A percentile compares a stretch with the other conserved stretches of the same genome.
phyloP scores from a whole-genome alignment of 2,329 filamentous ascomycete genomes.

The Aspergillus sp. region DNA sequence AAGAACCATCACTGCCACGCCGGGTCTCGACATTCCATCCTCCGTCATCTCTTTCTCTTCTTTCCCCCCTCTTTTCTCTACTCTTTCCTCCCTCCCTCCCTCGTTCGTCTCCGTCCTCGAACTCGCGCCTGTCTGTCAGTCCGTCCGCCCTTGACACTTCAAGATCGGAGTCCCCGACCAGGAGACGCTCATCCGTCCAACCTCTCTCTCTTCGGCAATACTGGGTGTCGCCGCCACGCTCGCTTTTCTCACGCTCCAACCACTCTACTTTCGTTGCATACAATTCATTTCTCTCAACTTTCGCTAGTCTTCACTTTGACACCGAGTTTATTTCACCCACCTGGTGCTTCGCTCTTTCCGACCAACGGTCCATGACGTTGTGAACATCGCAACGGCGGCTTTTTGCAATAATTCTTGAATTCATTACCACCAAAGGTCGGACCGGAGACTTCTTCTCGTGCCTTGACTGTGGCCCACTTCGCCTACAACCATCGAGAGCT shows the following conservation, averaged over 20 bases:
- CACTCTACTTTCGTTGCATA: slow-evolving; percentile 18
- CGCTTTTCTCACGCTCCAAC: slow-evolving; percentile 24
- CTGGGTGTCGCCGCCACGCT: slow-evolving; percentile 36
- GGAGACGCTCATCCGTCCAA: slow-evolving; percentile 8
- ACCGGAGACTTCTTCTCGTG: slow-evolving; percentile 6
- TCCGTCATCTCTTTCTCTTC: slow-evolving; percentile 4
- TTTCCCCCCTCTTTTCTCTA: slow-evolving; percentile 6
- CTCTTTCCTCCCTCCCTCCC: slow-evolving; percentile 6
- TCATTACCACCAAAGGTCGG: slow-evolving; percentile 3
- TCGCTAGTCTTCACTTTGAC: slow-evolving; percentile 14
- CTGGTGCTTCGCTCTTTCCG: slow-evolving; percentile 16
- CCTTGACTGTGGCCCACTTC: slow-evolving; percentile 11
- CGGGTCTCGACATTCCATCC: slow-evolving; percentile 3
- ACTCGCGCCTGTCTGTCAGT: not conserved
- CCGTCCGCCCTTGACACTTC: slow-evolving; percentile 1
- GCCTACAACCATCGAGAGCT: slow-evolving; percentile 12
- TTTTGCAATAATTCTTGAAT: slow-evolving; percentile 9
- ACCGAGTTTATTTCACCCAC: slow-evolving; percentile 17
- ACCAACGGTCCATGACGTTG: slow-evolving; percentile 22
- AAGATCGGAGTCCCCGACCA: slow-evolving; percentile 6
- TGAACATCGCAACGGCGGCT: slow-evolving; percentile 17
- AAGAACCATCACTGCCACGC: slow-evolving; percentile 12
- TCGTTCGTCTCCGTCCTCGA: slow-evolving; percentile 9
- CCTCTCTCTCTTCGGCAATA: slow-evolving; percentile 25
- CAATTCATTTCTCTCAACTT: slow-evolving; percentile 14